Conservation (phyloP, 805 yeast species). For the Candida pseudofarinosa region DNA sequence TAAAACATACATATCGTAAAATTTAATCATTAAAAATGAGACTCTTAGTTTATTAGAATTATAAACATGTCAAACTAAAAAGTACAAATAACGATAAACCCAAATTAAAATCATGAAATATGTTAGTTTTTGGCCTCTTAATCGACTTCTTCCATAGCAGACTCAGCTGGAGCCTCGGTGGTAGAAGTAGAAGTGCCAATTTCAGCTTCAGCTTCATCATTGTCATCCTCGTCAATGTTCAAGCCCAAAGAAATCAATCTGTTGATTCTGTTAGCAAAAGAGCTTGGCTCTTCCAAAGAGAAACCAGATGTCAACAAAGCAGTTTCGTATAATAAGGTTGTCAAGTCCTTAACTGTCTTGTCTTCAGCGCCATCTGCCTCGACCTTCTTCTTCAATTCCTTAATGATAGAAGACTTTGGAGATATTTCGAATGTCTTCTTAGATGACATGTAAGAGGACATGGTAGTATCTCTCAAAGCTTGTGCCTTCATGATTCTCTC, state of each 20-base stretch:
- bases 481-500: constrained; percentile 99
- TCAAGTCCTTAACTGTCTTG: constrained; percentile 96
- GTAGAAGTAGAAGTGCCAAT: constrained; percentile 46
- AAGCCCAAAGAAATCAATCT: constrained; percentile 96
- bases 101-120: not conserved
- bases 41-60: not conserved
- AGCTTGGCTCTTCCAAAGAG: constrained; percentile 96
- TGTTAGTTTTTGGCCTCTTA: constrained; percentile 29
- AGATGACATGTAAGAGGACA: constrained; percentile 99
- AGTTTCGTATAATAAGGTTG: constrained; percentile 94
- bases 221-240: constrained; percentile 90
- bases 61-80: not conserved
- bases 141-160: constrained; percentile 99
- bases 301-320: constrained; percentile 98
- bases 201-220: constrained; percentile 44
- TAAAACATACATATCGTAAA: no score
- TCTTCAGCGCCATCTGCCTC: constrained; percentile 97
- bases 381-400: constrained; percentile 93
- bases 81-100: not conserved
- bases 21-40: not conserved
- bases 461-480: constrained; percentile 96
- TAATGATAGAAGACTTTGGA: constrained; percentile 92
- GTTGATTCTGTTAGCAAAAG: constrained; percentile 97
- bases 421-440: constrained; percentile 99
- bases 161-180: constrained; percentile 74